Evolutionary conservation across 257 asterid genomes (phyloP), one percentile per base, ranked within the genome.

Genomic region (Paraleonurus japonicus): DNA sequence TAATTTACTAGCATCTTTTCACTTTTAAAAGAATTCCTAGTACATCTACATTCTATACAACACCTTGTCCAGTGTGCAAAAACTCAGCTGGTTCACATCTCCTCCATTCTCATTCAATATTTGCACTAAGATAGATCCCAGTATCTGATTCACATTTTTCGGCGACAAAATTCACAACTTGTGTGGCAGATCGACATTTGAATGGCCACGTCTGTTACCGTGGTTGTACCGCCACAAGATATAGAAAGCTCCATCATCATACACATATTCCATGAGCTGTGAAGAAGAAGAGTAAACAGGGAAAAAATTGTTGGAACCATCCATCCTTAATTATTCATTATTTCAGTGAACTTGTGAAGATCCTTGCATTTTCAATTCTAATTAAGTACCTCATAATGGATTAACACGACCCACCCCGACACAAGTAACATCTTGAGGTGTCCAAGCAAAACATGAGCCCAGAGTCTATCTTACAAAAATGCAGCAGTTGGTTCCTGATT

Each of bases 41-140:
- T 17, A 22, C 65, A 20, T 74, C 73, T 65, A 70, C 61, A 67
- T 70, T 70, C 79, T 71, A 51, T 59, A 75, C 71, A 71, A 45
- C 67, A 71, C 74, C 74, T 63, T 61, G 45, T 60, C 19, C 73
- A 47, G 39, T 35, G 65, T 57, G 65, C 79, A 43, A 37, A 60
- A 65, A 65, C 53, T 65, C 75, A 35, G 83, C 62, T 50, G 37
- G 70, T 63, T 69, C 69, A 32, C 27, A 61, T 64, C n/a, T n/a
- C 72, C 66, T 62, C 73, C n/a, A 28, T 10, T 22, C n/a, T n/a
- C n/a, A n/a, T n/a, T n/a, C n/a, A n/a, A n/a, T 19, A 75, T 30
- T 33, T 69, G 73, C 73, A 35, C 59, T 37, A 71, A 13, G 67
- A 35, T 11, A 39, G 47, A 41, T 47, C 62, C 70, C 54, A 15